phyloP scores from a whole-genome alignment of 2,329 filamentous ascomycete genomes.

The Fusarium papillatum region DNA sequence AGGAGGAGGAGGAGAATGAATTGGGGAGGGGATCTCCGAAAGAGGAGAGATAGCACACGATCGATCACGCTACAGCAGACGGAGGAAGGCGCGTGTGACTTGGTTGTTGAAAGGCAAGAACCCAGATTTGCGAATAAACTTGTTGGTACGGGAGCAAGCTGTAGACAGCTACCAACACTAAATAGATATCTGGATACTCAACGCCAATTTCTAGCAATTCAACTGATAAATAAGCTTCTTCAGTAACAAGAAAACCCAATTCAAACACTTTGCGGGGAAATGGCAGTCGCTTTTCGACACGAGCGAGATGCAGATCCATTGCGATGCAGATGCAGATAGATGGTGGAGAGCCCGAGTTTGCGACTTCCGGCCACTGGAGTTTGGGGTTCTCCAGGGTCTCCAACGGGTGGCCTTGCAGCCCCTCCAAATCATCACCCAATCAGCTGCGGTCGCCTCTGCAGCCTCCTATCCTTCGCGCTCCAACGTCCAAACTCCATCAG shows the following conservation, averaged over 20 bases:
- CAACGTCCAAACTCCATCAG: not conserved
- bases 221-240: not conserved
- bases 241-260: not conserved
- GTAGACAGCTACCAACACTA: not conserved
- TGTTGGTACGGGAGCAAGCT: not conserved
- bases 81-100: not conserved
- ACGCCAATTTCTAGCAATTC: not conserved
- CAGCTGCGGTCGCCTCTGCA: constrained; percentile 30
- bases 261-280: not conserved
- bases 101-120: not conserved
- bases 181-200: not conserved
- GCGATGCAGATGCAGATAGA: not conserved
- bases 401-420: constrained; percentile 30
- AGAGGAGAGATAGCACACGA: constrained; percentile 17
- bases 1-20: not conserved
- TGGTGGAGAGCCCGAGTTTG: not conserved
- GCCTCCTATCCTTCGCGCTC: constrained; percentile 20
- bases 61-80: constrained; percentile 31
- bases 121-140: not conserved
- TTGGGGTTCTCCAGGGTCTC: constrained; percentile 11
- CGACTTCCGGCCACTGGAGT: constrained; percentile 11
- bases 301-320: not conserved
- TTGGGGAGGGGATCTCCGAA: constrained; percentile 3
- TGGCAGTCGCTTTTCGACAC: not conserved
- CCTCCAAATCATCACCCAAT: constrained; percentile 14